phyloP scores from a whole-genome alignment of 768 basidiomycete genomes.

The Boletus rex-veris region DNA sequence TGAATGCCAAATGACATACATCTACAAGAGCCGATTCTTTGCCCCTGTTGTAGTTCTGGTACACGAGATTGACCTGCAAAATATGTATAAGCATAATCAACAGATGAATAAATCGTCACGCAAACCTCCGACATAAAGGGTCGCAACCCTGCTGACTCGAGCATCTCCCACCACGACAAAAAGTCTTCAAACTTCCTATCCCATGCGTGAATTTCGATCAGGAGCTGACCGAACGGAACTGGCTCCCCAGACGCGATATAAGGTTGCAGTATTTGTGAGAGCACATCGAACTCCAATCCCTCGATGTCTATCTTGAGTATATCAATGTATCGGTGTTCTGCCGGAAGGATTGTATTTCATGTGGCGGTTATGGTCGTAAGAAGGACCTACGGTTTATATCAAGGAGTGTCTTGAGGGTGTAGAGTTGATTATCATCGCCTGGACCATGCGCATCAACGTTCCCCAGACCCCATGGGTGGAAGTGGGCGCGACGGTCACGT shows the following conservation, averaged over 20 bases:
- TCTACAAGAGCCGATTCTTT: slow-evolving; percentile 47
- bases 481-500: slow-evolving; percentile 38
- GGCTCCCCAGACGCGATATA: slow-evolving; percentile 35
- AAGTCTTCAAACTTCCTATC: slow-evolving; percentile 36
- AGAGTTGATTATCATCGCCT: slow-evolving; percentile 34
- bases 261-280: slow-evolving; percentile 38
- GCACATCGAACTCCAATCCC: slow-evolving; percentile 46
- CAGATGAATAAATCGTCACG: neutral
- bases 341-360: neutral
- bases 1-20: slow-evolving; percentile 27
- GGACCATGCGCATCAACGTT: slow-evolving; percentile 35
- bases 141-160: slow-evolving; percentile 45
- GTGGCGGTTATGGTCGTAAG: neutral
- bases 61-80: slow-evolving; percentile 52
- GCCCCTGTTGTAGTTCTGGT: slow-evolving; percentile 52
- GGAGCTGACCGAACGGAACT: slow-evolving; percentile 46
- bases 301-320: slow-evolving; percentile 47
- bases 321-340: slow-evolving; percentile 38
- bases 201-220: slow-evolving; percentile 44
- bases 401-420: slow-evolving; percentile 46
- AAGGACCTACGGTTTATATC: slow-evolving; percentile 36
- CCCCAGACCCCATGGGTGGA: slow-evolving; percentile 40
- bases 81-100: slow-evolving; percentile 1
- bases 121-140: slow-evolving; percentile 45
- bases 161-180: slow-evolving; percentile 43